These are phyloP conservation scores for Microcera coccophila DNA, from an alignment of 2,329 filamentous ascomycete genomes.

Conservation along the genomic window DNA sequence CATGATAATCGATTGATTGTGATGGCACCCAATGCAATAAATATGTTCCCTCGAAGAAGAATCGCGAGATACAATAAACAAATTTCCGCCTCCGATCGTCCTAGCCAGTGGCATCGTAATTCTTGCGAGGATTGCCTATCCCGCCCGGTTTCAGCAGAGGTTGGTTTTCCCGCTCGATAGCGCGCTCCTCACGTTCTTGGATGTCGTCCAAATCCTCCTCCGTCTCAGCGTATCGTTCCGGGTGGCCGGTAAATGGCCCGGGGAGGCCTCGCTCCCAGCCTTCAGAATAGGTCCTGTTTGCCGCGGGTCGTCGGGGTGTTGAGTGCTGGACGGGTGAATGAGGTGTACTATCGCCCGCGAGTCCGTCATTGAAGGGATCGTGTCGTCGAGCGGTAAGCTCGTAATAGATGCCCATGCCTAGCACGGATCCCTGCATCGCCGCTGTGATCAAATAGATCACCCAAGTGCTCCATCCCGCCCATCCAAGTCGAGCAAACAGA, in stretches of 20 bases:
- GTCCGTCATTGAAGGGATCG: conserved; percentile 19
- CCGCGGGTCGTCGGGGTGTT: conserved; percentile 33
- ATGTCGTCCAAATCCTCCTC: conserved; percentile 50
- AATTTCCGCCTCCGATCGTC: conserved; percentile 1
- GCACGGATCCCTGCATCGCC: conserved; percentile 72
- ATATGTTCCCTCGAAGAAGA: background rate
- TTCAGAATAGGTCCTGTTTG: conserved; percentile 45
- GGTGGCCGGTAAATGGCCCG: conserved; percentile 49
- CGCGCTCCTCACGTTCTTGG: conserved; percentile 48
- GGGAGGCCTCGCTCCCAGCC: conserved; percentile 50
- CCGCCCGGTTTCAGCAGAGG: conserved; percentile 49
- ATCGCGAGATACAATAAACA: background rate
- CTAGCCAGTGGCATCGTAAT: conserved; percentile 33
- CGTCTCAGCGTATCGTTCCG: conserved; percentile 49
- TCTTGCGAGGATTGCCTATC: conserved; percentile 44
- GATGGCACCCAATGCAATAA: background rate
- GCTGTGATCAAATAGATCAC: conserved; percentile 86
- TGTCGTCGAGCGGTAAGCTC: conserved; percentile 48
- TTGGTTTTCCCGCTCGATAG: conserved; percentile 48
- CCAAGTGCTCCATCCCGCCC: conserved; percentile 92
- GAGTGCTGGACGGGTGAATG: conserved; percentile 29
- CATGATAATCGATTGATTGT: no score
- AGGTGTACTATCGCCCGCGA: conserved; percentile 21
- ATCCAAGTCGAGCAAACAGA: conserved; percentile 73
- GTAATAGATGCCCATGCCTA: conserved; percentile 78